phyloP scores from a whole-genome alignment of 2,329 filamentous ascomycete species.

The Nectriaceae sp. region DNA sequence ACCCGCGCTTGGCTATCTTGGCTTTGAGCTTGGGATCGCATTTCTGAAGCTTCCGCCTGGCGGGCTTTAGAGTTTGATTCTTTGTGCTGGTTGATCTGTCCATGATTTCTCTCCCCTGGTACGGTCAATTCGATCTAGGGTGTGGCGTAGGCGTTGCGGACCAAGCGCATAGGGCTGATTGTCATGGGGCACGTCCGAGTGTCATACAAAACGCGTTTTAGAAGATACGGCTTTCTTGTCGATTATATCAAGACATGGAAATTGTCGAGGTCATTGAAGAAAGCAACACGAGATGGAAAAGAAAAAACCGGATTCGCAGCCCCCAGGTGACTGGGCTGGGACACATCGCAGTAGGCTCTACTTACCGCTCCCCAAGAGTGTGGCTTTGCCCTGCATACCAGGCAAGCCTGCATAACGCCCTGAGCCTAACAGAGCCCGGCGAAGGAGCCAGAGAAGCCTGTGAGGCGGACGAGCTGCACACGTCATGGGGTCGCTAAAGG shows the following conservation, averaged over 20 bases:
- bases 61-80: constrained; percentile 25
- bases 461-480: constrained; percentile 24
- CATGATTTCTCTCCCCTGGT: neutral
- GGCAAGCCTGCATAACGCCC: constrained; percentile 8
- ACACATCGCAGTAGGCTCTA: constrained; percentile 5
- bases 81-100: neutral
- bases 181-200: neutral
- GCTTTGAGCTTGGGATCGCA: constrained; percentile 30
- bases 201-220: neutral
- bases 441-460: constrained; percentile 1
- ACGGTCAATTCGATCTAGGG: neutral
- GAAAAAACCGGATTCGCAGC: constrained; percentile 6
- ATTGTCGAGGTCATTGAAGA: neutral
- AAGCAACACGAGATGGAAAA: neutral
- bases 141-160: neutral
- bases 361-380: constrained; percentile 28
- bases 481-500: constrained; percentile 21
- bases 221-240: neutral
- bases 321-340: neutral
- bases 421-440: neutral
- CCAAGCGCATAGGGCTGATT: neutral
- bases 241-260: neutral
- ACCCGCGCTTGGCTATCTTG: constrained; percentile 26
- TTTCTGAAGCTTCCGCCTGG: constrained; percentile 33
- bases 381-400: constrained; percentile 26